A percentile compares a stretch with the other conserved stretches of the same genome.
phyloP scores from a whole-genome alignment of 495 filamentous ascomycete genomes.

The Endocarpon pusillum region DNA sequence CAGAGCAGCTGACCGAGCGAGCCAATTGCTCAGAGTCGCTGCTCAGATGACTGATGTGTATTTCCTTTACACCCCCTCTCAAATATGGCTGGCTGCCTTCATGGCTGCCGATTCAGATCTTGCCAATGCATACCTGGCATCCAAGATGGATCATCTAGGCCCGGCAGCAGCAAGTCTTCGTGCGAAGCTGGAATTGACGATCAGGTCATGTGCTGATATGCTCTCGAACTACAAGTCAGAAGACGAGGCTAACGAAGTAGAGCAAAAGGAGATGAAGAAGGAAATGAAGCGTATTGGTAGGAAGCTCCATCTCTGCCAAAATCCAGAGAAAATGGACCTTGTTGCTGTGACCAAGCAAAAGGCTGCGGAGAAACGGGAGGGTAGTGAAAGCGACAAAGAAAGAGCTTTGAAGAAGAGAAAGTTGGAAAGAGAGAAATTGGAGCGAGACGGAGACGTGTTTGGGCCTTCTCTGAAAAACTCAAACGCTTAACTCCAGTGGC shows the following conservation, averaged over 20 bases:
- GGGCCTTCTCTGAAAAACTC: conserved; percentile 6
- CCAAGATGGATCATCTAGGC: conserved; percentile 36
- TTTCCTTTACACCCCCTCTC: conserved; percentile 87
- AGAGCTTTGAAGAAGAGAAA: conserved; percentile 41
- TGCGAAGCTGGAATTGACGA: conserved; percentile 23
- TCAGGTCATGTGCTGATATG: conserved; percentile 24
- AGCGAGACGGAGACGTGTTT: conserved; percentile 33
- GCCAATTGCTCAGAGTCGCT: conserved; percentile 55
- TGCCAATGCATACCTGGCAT: conserved; percentile 50
- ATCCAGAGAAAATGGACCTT: conserved; percentile 41
- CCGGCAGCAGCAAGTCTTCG: conserved; percentile 20
- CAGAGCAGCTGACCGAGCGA: conserved; percentile 50
- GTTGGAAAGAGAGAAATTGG: conserved; percentile 30
- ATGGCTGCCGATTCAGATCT: conserved; percentile 57
- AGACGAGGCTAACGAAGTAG: conserved; percentile 26
- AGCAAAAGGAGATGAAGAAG: conserved; percentile 35
- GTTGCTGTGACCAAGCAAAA: conserved; percentile 17
- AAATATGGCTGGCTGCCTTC: conserved; percentile 77
- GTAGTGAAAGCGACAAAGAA: conserved; percentile 7
- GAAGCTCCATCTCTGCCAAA: conserved; percentile 64
- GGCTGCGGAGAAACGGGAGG: conserved; percentile 27
- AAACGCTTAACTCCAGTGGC: too few relatives aligned
- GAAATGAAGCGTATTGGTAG: conserved; percentile 42
- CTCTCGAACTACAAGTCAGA: conserved; percentile 22
- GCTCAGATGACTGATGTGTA: conserved; percentile 82